Percentiles rank a stretch among this genome's conserved stretches.
Evolutionary conservation across 805 yeast genomes (phyloP).

Genomic region (Candida incommunis): DNA sequence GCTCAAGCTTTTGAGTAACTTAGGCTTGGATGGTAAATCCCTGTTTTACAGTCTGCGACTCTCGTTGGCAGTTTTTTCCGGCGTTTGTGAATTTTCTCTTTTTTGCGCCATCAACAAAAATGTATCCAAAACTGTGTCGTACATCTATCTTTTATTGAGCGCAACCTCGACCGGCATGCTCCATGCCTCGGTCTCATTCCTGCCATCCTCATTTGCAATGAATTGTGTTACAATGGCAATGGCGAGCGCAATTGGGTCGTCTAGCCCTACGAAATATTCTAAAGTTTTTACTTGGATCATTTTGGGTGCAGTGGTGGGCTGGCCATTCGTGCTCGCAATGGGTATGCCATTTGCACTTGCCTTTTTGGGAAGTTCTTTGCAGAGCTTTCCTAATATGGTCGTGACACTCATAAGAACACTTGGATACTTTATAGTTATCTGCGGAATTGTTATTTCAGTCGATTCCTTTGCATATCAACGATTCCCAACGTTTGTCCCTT

Average conservation of each 20-base stretch:
- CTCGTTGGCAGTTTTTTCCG: constrained; percentile 26
- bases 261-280: constrained; percentile 3
- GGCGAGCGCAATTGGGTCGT: constrained; percentile 9
- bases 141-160: constrained; percentile 52
- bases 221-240: constrained; percentile 23
- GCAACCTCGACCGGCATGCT: constrained; percentile 63
- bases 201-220: constrained; percentile 75
- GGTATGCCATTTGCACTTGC: constrained; percentile 44
- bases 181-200: constrained; percentile 73
- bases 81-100: constrained; percentile 40
- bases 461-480: constrained; percentile 44
- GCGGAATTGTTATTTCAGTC: constrained; percentile 17
- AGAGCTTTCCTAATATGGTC: not conserved
- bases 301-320: constrained; percentile 70
- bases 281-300: constrained; percentile 24
- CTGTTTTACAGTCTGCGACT: constrained; percentile 42
- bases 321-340: constrained; percentile 74
- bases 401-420: constrained; percentile 8
- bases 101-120: constrained; percentile 27
- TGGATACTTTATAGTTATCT: constrained; percentile 8
- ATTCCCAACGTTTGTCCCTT: constrained; percentile 51
- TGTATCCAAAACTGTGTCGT: constrained; percentile 28
- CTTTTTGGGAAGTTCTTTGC: constrained; percentile 6
- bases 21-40: constrained; percentile 9
- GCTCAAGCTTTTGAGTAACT: constrained; percentile 9